Evolutionary conservation across 495 filamentous ascomycete species (phyloP).

Genomic region (Daldinia grandis): DNA sequence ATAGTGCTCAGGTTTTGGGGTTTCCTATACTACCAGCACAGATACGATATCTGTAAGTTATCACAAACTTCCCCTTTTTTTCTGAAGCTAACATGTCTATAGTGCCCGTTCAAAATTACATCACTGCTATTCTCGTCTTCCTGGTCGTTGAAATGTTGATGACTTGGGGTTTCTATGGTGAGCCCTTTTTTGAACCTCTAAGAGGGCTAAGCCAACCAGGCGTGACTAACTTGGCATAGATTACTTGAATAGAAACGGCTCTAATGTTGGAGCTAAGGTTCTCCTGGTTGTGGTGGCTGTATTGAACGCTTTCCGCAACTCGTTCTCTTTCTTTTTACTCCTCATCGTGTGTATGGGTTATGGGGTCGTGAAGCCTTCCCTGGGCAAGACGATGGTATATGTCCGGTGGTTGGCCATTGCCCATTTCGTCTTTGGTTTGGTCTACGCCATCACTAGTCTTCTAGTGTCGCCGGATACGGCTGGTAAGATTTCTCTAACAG

Average conservation of each 20-base stretch:
- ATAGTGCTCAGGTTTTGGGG: slow-evolving; percentile 73
- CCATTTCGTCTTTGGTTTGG: slow-evolving; percentile 94
- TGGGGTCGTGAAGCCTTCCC: slow-evolving; percentile 93
- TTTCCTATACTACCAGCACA: slow-evolving; percentile 94
- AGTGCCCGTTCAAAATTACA: slow-evolving; percentile 99
- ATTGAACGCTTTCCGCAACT: slow-evolving; percentile 91
- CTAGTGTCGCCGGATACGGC: slow-evolving; percentile 84
- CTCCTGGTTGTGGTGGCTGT: slow-evolving; percentile 90
- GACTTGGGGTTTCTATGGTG: slow-evolving; percentile 95
- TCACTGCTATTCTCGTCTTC: slow-evolving; percentile 96
- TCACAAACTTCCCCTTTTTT: background rate
- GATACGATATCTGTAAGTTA: slow-evolving; percentile 82
- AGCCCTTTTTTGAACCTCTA: background rate
- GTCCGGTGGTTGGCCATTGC: slow-evolving; percentile 89
- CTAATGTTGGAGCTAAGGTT: slow-evolving; percentile 82
- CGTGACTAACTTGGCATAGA: slow-evolving; percentile 60
- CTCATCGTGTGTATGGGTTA: slow-evolving; percentile 99
- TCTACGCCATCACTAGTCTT: slow-evolving; percentile 90
- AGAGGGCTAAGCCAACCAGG: background rate
- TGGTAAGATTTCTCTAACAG: slow-evolving; percentile 46
- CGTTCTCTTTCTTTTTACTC: slow-evolving; percentile 98
- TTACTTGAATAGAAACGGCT: slow-evolving; percentile 87
- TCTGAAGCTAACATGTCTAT: slow-evolving; percentile 47
- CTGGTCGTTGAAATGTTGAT: slow-evolving; percentile 94
- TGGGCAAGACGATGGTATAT: slow-evolving; percentile 93